Evolutionary conservation across 2,329 filamentous ascomycete species (phyloP), one percentile per base, ranked within the genome.

Genomic region (Colletotrichum salicis): DNA sequence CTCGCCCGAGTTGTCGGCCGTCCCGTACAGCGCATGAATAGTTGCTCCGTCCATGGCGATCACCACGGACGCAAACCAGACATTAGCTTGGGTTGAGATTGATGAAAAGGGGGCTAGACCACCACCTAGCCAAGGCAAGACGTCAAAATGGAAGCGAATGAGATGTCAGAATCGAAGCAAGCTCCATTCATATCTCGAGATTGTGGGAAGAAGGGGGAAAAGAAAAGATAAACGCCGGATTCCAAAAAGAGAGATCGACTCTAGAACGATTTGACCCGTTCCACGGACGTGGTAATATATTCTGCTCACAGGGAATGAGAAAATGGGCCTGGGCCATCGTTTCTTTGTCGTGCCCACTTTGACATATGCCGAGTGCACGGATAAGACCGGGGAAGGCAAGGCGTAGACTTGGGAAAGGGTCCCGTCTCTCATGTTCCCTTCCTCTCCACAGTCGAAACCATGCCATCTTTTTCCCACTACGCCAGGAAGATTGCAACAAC

Each of bases 1-100:
- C 65, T 81, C 79, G 68, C 75, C 41, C 1, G 67, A 71, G 70
- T 72, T 72, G n/a, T 72, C 70, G 37, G 57, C 24, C 4, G 55
- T 58, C 11, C 70, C 70, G 11, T 71, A 62, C 37, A 66, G 27
- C 15, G 12, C 48, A 5, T 64, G 19, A 4, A 71, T 64, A 4
- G 59, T 64, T 8, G 12, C 45, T 37, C 69, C 69, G n/a, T 71
- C 69, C 69, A 71, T 71, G 59, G 69, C 37, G 15, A 48, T 12
- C 12, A 60, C 33, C 37, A 64, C 27, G 59, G 12, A 33, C 12
- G 13, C 5, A 35, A 27, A 29, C 59, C 57, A 55, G 51, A 48
- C 55, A 60, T 68, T 48, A 22, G 24, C 22, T 55, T n/a, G 4
- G 24, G 11, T 19, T 41, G 35, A 51, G 33, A 24, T 33, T 24